Evolutionary conservation across 1,284 basidiomycete genomes (phyloP), one percentile per base, ranked within the genome.

Genomic region (Tilletia horrida): DNA sequence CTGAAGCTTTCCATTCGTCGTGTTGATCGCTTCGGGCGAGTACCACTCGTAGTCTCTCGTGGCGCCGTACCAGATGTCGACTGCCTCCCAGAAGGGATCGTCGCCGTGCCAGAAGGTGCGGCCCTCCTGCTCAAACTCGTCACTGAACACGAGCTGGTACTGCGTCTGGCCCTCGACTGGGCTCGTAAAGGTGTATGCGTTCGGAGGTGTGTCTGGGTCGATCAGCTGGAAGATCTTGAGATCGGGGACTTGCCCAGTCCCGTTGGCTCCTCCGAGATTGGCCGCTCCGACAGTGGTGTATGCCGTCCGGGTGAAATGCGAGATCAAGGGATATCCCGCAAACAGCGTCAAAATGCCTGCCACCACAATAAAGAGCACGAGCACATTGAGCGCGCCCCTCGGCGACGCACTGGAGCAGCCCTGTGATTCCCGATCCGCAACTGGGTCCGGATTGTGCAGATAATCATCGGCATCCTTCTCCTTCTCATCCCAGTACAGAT

Each of bases 11-110:
- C 73, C 74, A 44, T 71, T 76, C 14, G 72, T 75, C 63, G 76
- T 79, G 68, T 73, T 76, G 64, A 81, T 69, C 9, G 71, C 73
- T 62, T 79, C 80, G 25, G 81, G 81, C 31, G 77, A 78, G 69
- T 83, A 83, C 82, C 82, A 83, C 66, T 83, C 80, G 63, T 70
- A 79, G 42, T 81, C 78, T 2, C 71, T 68, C 21, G 79, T 81
- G 29, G 74, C 79, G n/a, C 69, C 69, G 66, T 80, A 80, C 71
- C 83, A 83, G 27, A 80, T 66, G 62, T 81, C 74, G 48, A 76
- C 72, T 14, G 79, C 80, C 64, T 77, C 76, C 78, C 78, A 81
- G 68, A 64, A 81, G 0, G 80, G 80, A 57, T 79, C 77, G 35
- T 79, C 77, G 21, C 76, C 77, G 2, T 73, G 71, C 71, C 72